Base-by-base conservation (phyloP, 768 basidiomycete species). In the Tulasnella sp. region DNA sequence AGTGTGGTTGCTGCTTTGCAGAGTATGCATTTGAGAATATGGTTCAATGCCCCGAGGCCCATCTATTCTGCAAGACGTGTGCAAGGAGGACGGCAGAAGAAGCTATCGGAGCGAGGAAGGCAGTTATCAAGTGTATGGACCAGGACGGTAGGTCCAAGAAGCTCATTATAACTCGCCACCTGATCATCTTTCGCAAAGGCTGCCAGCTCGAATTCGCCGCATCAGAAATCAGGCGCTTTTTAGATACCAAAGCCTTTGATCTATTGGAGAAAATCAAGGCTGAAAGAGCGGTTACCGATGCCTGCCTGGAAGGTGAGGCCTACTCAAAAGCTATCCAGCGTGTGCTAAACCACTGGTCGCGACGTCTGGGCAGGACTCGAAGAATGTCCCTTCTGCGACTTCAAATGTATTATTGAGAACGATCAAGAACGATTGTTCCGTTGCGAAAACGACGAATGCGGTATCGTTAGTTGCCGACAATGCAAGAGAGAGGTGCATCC, bases 1-100 rank as follows among this genome's bases (percentile, higher is more conserved):
- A 96, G 82, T 97, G 96, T 82, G 93, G 92, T 18, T 97, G 95
- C 82, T 98, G 96, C 85, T 97, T 96, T 83, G 86, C 89, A 5
- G 87, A 85, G 16, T 94, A 91, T 80, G 84, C 91, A 5, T 92
- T 93, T 85, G 94, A 90, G 56, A 91, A 93, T 82, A 93, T 96
- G 92, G 88, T 94, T 1, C 95, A 97, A 85, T 97, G 96, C 82
- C 91, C 93, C 0, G 95, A 96, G 78, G 91, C 92, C 0, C 96
- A 98, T 84, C 89, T 96, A 2, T 98, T 97, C 86, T 97, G 96
- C 85, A 86, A 84, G 44, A 85, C 87, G 1, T 97, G 96, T 84
- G 89, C 94, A 85, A 89, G 85, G 0, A 85, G 88, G 2, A 93
- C 95, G 82, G 91, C 92, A 1, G 89, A 91, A 44, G 91, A 87